Percentiles rank a stretch among this genome's conserved stretches.
Evolutionary conservation across 768 basidiomycete species (phyloP).

Genomic region (Tremella mesenterica): DNA sequence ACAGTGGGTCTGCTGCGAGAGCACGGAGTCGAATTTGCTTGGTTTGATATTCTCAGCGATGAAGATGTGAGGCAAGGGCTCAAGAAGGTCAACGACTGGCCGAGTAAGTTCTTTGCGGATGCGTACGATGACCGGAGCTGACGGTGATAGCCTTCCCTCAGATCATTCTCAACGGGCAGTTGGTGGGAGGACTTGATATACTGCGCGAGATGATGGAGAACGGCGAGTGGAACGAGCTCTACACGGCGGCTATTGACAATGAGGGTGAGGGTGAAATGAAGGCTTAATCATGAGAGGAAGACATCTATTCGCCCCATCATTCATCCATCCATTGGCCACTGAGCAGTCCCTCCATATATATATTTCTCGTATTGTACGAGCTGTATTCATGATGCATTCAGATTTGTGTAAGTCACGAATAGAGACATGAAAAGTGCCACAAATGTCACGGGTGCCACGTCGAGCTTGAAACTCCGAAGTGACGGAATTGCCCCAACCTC

Average conservation of each 20-base stretch:
- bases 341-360: too few species aligned
- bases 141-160: constrained; percentile 28
- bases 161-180: constrained; percentile 59
- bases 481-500: too few species aligned
- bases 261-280: too few species aligned
- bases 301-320: too few species aligned
- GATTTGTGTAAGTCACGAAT: too few species aligned
- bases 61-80: constrained; percentile 71
- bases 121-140: background rate
- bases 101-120: constrained; percentile 48
- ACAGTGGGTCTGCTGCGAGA: constrained; percentile 61
- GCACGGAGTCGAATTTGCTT: constrained; percentile 57
- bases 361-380: too few species aligned
- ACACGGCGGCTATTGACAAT: background rate
- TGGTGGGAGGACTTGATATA: constrained; percentile 91
- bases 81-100: constrained; percentile 75
- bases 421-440: too few species aligned
- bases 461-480: too few species aligned
- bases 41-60: constrained; percentile 76
- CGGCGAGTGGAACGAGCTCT: constrained; percentile 56
- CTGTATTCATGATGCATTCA: too few species aligned
- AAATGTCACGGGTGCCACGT: too few species aligned
- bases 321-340: too few species aligned
- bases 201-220: constrained; percentile 75
- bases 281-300: too few species aligned